Conservation (phyloP, 257 asterid species). For the Solanum bulbocastanum region DNA sequence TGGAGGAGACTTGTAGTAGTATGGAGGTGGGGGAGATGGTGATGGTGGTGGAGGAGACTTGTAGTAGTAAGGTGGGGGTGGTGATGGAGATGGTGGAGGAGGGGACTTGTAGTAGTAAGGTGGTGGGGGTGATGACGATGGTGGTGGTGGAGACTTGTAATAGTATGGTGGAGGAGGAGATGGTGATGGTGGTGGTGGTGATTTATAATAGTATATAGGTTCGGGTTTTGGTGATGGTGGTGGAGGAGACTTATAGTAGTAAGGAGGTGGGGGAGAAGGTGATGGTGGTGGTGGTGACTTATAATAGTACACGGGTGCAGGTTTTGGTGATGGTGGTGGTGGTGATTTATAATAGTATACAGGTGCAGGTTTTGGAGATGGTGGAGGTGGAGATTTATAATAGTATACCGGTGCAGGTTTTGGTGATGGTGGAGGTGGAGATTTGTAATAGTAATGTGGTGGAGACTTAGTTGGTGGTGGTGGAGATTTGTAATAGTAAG, state of each 20-base stretch:
- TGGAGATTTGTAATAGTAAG: conserved; percentile 10
- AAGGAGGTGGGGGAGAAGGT: not conserved
- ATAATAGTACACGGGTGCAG: not conserved
- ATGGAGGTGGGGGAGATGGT: not conserved
- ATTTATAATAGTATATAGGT: not conserved
- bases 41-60: not conserved
- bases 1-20: not conserved
- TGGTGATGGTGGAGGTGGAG: not conserved
- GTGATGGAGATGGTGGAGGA: not conserved
- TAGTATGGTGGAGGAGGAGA: not conserved
- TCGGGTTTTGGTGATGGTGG: not conserved
- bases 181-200: not conserved
- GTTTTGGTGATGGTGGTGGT: not conserved
- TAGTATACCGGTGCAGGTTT: not conserved
- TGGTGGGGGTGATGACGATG: not conserved
- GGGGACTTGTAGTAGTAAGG: conserved; percentile 1
- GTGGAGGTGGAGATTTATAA: not conserved
- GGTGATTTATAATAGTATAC: not conserved
- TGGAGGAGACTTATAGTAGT: not conserved
- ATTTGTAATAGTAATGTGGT: not conserved
- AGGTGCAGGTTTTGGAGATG: not conserved
- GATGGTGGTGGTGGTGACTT: conserved; percentile 15
- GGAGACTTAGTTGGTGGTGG: conserved; percentile 20
- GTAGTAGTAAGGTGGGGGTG: not conserved
- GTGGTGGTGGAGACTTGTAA: not conserved